Conservation (phyloP, 2,329 filamentous ascomycete genomes). For the Stachybotrys echinatus region DNA sequence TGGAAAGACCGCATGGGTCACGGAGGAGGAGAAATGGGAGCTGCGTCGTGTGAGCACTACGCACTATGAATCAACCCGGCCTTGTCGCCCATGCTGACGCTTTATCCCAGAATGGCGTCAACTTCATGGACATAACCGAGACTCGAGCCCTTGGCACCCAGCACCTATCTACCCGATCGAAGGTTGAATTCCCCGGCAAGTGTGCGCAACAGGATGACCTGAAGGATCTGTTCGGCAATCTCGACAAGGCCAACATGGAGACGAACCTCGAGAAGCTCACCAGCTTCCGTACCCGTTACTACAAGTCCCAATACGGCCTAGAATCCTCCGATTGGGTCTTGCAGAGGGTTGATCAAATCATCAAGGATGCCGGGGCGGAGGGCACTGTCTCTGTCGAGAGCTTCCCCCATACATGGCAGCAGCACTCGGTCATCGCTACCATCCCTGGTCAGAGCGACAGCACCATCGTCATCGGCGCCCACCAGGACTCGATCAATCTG, state of each 20-base stretch:
- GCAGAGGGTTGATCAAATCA: slow-evolving; percentile 64
- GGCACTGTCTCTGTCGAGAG: slow-evolving; percentile 63
- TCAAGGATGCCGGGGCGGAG: slow-evolving; percentile 66
- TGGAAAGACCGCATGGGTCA: slow-evolving; percentile 79
- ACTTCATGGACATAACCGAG: slow-evolving; percentile 93
- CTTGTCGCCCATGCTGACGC: slow-evolving; percentile 3
- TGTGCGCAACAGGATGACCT: slow-evolving; percentile 62
- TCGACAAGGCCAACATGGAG: slow-evolving; percentile 73
- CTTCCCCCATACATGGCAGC: slow-evolving; percentile 82
- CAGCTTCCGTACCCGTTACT: slow-evolving; percentile 77
- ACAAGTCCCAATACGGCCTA: slow-evolving; percentile 70
- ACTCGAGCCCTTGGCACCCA: slow-evolving; percentile 52
- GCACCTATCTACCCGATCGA: slow-evolving; percentile 21
- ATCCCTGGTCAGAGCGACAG: slow-evolving; percentile 81
- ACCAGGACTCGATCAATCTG: slow-evolving; percentile 93
- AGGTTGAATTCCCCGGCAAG: slow-evolving; percentile 61
- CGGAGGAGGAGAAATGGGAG: slow-evolving; percentile 93
- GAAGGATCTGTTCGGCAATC: slow-evolving; percentile 57
- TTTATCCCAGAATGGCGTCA: slow-evolving; percentile 63
- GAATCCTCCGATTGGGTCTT: slow-evolving; percentile 88
- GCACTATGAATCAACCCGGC: background rate
- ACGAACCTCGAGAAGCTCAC: slow-evolving; percentile 74
- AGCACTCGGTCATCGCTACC: slow-evolving; percentile 85
- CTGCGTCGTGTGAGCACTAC: slow-evolving; percentile 63
- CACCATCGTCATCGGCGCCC: slow-evolving; percentile 84